Evolutionary conservation across 1,284 basidiomycete species (phyloP), one percentile per base, ranked within the genome.

Genomic region (Austroboletus novae-zelandiae): DNA sequence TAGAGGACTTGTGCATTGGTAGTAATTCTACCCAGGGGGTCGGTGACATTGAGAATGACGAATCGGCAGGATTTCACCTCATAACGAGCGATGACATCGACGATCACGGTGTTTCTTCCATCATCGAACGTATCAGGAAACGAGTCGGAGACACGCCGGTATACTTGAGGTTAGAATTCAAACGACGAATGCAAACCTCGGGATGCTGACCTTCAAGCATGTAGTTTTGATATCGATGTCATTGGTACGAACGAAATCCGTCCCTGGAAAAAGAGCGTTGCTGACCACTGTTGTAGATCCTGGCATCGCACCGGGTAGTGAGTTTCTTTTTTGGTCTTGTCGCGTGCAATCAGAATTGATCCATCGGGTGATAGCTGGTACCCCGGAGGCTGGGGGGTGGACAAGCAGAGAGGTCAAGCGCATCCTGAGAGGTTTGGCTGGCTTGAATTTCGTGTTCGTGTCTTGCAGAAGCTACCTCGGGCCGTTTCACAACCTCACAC

Each of bases 321-420:
- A 68, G 86, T 70, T 37, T 32, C 31, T 15, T 43, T 32, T 14
- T 43, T 27, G 25, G 25, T 27, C 4, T 44, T 5, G 9, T 11
- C 9, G 4, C 14, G 23, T 35, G 43, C n/a, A 9, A 27, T 35
- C n/a, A 31, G 42, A 37, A 36, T 13, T 39, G 18, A 37, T 65
- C 17, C 62, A 9, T 14, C 10, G 15, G 35, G 32, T 50, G 29
- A n/a, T 55, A 86, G 86, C 88, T 54, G 89, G 90, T n/a, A 91
- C 90, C 4, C 89, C 89, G 8, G 89, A 91, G 68, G 79, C 83
- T 15, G 90, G 89, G 36, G 88, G 88, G 13, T 90, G 86, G 86
- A 89, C 87, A 5, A 85, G 80, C n/a, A 78, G 89, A 43, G 88
- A 91, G 67, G 75, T 89, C 37, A 89, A 90, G 58, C 80, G 86